Evolutionary conservation across 331 rosid genomes (phyloP).

Genomic region (Dryas integrifolia): DNA sequence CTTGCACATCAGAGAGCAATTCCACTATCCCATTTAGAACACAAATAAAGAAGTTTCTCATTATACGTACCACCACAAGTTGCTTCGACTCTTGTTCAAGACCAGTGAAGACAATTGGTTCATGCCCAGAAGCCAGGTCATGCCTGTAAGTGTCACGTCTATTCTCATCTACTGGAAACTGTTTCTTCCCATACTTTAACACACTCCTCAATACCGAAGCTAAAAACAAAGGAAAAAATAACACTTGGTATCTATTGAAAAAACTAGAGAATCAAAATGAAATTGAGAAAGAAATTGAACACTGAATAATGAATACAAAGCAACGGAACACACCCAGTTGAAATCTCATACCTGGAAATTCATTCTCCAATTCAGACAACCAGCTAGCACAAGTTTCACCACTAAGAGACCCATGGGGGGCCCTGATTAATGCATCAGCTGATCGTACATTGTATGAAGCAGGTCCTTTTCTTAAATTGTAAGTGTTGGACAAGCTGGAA

Average conservation of each 20-base stretch:
- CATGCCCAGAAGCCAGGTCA: slow-evolving; percentile 37
- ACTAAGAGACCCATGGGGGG: slow-evolving; percentile 37
- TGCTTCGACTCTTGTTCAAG: slow-evolving; percentile 65
- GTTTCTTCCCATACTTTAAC: slow-evolving; percentile 71
- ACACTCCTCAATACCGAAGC: slow-evolving; percentile 86
- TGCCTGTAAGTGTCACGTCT: slow-evolving; percentile 70
- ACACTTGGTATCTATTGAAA: not conserved
- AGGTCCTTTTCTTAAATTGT: slow-evolving; percentile 67
- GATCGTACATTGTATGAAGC: slow-evolving; percentile 38
- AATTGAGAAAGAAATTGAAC: not conserved
- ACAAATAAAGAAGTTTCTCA: not conserved
- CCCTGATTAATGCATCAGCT: slow-evolving; percentile 46
- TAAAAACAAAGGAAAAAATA: slow-evolving; percentile 33
- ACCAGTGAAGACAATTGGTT: slow-evolving; percentile 38
- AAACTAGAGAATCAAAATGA: not conserved
- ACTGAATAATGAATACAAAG: not conserved
- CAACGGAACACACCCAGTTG: not conserved
- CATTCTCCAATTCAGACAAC: slow-evolving; percentile 77
- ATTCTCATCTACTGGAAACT: slow-evolving; percentile 69
- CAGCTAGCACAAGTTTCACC: slow-evolving; percentile 56
- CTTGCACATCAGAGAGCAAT: not conserved
- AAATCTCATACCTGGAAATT: slow-evolving; percentile 67
- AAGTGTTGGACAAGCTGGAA: slow-evolving; percentile 50
- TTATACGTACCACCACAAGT: slow-evolving; percentile 56
- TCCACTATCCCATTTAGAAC: not conserved